Base-by-base conservation (phyloP, 2,329 filamentous ascomycete species). In the Diaporthe longicolla region DNA sequence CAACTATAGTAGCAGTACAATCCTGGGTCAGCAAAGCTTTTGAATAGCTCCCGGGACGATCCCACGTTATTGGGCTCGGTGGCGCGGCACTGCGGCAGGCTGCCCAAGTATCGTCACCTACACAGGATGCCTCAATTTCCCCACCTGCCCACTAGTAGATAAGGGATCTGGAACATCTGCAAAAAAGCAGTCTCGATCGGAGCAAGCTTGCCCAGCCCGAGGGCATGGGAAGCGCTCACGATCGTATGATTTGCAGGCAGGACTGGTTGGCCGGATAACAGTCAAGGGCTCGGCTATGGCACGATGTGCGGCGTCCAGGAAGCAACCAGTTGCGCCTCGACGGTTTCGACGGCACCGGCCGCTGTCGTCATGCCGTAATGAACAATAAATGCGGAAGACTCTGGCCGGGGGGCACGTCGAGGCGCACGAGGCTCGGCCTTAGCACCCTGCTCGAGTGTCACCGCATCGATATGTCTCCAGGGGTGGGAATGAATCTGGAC, bases 41-140 rank as follows among this genome's bases (percentile, higher is more conserved):
- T 45, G 63, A 35, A 52, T 66, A 52, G 63, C 50, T 66, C 63
- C 63, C 63, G 63, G 63, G 63, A 35, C 63, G 48, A 66, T 66
- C 61, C 61, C 61, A 66, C 61, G 45, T 66, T 37, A 35, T 52
- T 68, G 63, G 63, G n/a, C 45, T 29, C 4, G 9, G 63, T 68
- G 63, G 63, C 63, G 48, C 63, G 63, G 48, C 63, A 68, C 32
- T 26, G 63, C 63, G 32, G 63, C 63, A 68, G 54, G 63, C 45
- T 37, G 50, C 37, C 32, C 37, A 43, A 24, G 59, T 48, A 63
- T 66, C 61, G 61, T 66, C 43, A 48, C 61, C 61, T 4, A 35
- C 45, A 21, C 40, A 52, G 19, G 45, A 52, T 26, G 63, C 48
- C 63, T 68, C 63, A 54, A 54, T 54, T 54, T 54, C 63, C 63